These are phyloP conservation scores for Clohesyomyces aquaticus DNA, from an alignment of 495 filamentous ascomycete genomes.

Conservation along the genomic window DNA sequence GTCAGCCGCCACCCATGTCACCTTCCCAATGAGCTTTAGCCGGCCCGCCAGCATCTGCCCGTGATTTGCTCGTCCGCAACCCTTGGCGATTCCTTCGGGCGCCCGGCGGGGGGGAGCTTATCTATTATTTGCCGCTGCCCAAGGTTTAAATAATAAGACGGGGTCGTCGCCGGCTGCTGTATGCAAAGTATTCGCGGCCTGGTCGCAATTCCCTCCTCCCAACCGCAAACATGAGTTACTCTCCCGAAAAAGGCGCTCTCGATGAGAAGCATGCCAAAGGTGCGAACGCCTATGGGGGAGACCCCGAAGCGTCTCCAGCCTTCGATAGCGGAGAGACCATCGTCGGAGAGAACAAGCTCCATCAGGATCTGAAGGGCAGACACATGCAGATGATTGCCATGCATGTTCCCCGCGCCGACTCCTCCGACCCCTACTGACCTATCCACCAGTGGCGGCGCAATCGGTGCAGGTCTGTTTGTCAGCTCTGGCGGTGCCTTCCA, in stretches of 20 bases:
- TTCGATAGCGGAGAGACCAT: conserved; percentile 13
- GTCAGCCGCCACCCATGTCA: too few relatives aligned
- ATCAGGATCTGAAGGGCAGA: conserved; percentile 47
- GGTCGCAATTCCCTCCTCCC: conserved; percentile 9
- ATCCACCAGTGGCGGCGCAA: conserved; percentile 51
- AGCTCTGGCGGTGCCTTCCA: conserved; percentile 55
- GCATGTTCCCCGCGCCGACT: conserved; percentile 16
- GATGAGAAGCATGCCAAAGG: conserved; percentile 19
- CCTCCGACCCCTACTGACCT: conserved; percentile 12
- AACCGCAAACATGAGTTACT: conserved; percentile 16
- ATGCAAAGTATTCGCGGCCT: conserved; percentile 13
- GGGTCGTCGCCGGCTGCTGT: too few relatives aligned
- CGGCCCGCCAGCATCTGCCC: too few relatives aligned
- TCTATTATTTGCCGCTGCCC: too few relatives aligned
- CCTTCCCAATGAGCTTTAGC: too few relatives aligned
- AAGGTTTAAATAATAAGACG: too few relatives aligned
- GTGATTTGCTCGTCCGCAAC: too few relatives aligned
- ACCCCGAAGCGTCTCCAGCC: neutral
- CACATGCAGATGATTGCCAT: conserved; percentile 61
- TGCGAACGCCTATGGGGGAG: conserved; percentile 1
- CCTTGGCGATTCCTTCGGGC: too few relatives aligned
- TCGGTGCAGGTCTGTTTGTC: conserved; percentile 64
- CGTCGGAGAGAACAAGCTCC: conserved; percentile 31
- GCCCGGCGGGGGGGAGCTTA: too few relatives aligned
- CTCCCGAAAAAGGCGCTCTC: conserved; percentile 7